phyloP scores from a whole-genome alignment of 2,329 filamentous ascomycete species.

The Davidsoniella virescens region DNA sequence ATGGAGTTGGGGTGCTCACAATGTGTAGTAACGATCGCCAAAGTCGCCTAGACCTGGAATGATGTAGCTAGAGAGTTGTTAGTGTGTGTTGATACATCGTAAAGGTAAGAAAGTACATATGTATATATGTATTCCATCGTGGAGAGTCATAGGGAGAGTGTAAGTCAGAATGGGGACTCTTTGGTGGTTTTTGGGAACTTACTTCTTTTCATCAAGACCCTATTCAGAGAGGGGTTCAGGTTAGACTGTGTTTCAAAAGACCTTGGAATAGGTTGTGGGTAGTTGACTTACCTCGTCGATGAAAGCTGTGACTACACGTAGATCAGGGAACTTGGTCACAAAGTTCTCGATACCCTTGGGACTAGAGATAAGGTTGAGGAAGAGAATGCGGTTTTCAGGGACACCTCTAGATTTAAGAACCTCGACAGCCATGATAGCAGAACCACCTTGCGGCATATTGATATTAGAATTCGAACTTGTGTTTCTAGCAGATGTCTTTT shows the following conservation, averaged over 20 bases:
- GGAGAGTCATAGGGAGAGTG: too few species aligned
- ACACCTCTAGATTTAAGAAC: conserved; percentile 81
- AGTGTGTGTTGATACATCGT: not conserved
- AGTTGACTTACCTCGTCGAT: conserved; percentile 53
- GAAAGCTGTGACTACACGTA: conserved; percentile 88
- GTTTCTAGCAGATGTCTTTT: not conserved
- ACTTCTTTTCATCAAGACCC: conserved; percentile 97
- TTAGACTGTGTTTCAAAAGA: not conserved
- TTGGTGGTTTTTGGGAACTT: conserved; percentile 23
- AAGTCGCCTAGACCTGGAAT: conserved; percentile 89
- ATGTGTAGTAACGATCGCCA: conserved; percentile 84
- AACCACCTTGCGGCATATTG: conserved; percentile 47
- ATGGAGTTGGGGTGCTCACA: too few species aligned
- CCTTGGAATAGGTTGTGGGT: not conserved
- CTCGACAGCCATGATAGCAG: conserved; percentile 91
- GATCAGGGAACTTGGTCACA: conserved; percentile 70
- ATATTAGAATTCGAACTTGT: not conserved
- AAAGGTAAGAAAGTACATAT: not conserved
- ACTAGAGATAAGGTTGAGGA: conserved; percentile 94
- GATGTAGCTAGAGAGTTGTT: conserved; percentile 56
- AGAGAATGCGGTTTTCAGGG: conserved; percentile 85
- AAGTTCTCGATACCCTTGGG: conserved; percentile 84
- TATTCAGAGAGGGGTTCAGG: conserved; percentile 17
- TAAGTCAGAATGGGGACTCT: too few species aligned
- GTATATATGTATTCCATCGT: not conserved